Evolutionary conservation across 768 basidiomycete species (phyloP).

Genomic region (Coprinopsis cinerea): DNA sequence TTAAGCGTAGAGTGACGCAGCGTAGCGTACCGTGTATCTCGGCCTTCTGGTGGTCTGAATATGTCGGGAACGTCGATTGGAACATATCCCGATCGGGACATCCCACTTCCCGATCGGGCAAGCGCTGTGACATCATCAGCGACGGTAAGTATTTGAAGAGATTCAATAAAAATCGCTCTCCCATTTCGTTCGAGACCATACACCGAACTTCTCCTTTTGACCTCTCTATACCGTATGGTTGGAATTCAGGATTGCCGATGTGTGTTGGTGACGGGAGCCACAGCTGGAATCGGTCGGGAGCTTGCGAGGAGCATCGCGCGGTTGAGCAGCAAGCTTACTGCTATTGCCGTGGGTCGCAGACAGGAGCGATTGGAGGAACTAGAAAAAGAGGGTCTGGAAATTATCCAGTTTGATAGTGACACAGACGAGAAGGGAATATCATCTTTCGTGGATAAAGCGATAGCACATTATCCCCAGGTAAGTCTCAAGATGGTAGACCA

Average conservation of each 20-base stretch:
- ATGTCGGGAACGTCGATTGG: too few species aligned
- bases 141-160: too few species aligned
- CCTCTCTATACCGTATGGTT: slow-evolving; percentile 19
- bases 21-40: too few species aligned
- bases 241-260: slow-evolving; percentile 43
- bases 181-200: too few species aligned
- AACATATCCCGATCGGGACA: too few species aligned
- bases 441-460: slow-evolving; percentile 32
- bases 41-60: too few species aligned
- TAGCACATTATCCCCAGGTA: slow-evolving; percentile 46
- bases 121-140: too few species aligned
- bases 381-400: slow-evolving; percentile 32
- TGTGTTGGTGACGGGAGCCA: slow-evolving; percentile 51
- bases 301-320: slow-evolving; percentile 44
- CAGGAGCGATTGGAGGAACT: slow-evolving; percentile 50
- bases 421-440: slow-evolving; percentile 32
- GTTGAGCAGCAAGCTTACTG: slow-evolving; percentile 41
- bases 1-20: too few species aligned
- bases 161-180: too few species aligned
- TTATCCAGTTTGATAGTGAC: slow-evolving; percentile 39
- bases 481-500: too few species aligned
- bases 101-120: too few species aligned
- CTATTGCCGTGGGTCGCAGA: slow-evolving; percentile 47
- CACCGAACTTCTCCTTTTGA: background rate
- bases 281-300: slow-evolving; percentile 52